Percentiles rank a stretch among this genome's conserved stretches.
Conservation (phyloP, 352 stramenopile species). For the Pythium brachiatum region DNA sequence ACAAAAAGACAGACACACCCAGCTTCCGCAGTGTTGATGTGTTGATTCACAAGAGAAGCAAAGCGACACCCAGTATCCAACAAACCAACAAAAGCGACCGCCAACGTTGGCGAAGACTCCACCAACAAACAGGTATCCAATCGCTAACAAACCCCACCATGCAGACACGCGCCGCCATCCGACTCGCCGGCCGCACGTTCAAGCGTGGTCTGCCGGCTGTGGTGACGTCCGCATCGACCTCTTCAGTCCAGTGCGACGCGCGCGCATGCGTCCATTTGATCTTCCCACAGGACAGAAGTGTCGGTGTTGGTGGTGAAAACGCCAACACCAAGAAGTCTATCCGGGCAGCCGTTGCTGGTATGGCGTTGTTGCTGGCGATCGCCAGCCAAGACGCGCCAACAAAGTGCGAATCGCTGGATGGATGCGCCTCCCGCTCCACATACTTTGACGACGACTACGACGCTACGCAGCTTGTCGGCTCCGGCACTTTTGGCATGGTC, state of each 20-base stretch:
- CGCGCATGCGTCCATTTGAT: background rate
- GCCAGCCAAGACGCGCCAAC: background rate
- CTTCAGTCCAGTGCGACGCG: background rate
- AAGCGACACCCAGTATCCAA: background rate
- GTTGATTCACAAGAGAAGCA: background rate
- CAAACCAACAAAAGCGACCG: background rate
- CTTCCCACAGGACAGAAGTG: background rate
- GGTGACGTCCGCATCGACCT: background rate
- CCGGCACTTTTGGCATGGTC: constrained; percentile 77
- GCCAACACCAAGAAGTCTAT: background rate
- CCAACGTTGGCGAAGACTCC: background rate
- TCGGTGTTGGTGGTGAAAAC: background rate
- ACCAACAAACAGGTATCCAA: background rate
- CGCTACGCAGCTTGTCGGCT: constrained; percentile 54
- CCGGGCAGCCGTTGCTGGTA: background rate
- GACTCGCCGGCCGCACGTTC: background rate
- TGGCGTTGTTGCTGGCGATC: background rate
- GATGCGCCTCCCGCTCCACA: background rate
- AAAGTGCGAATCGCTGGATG: constrained; percentile 6
- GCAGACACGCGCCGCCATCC: background rate
- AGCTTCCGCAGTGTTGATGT: background rate
- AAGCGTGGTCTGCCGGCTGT: background rate
- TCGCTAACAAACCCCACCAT: background rate
- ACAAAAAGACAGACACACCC: background rate
- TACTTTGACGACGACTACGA: constrained; percentile 73